Evolutionary conservation across 2,329 filamentous ascomycete species (phyloP), one percentile per base, ranked within the genome.

Genomic region (Capronia americana): DNA sequence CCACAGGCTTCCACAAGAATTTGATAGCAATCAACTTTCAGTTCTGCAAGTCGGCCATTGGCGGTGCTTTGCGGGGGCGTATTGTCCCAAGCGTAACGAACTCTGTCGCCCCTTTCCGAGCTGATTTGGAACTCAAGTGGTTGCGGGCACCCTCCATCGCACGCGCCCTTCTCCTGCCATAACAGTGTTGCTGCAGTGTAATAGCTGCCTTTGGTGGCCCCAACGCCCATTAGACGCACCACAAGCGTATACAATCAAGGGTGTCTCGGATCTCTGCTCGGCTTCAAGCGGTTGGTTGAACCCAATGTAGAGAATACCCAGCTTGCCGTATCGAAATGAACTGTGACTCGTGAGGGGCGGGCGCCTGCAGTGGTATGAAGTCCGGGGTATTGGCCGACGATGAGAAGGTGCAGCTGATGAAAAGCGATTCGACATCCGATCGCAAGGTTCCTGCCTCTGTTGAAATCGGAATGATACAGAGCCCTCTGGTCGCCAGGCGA

Each of bases 71-170:
- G 48, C 23, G 1, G 48, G 48, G 8, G 14, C 11, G 4, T 7
- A 23, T 23, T 20, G 41, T 26, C n/a, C 48, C 48, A 53, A 53
- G 48, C 48, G 48, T 53, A 20, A 26, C 48, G 48, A 26, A 26
- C 24, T 51, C 48, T 53, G 48, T 26, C 17, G 20, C 48, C 48
- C 20, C 23, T 53, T 53, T 24, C 48, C 48, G 24, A 12, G 11
- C 3, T 53, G 48, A 23, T 11, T 20, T n/a, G 48, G 1, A 53
- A 23, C n/a, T 20, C 23, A 1, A 23, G 23, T 23, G 48, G 24
- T 53, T 23, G 11, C 48, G 4, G 23, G 24, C n/a, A n/a, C 23
- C 6, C 24, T 24, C 48, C 11, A n/a, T 26, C 48, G 12, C 48
- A 53, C 48, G 14, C 17, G 2, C 11, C 23, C 48, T 53, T 53